Percentiles rank a stretch among this genome's conserved stretches.
Conservation (phyloP, 345 rosid species). For the Pseudoturritis turrita region DNA sequence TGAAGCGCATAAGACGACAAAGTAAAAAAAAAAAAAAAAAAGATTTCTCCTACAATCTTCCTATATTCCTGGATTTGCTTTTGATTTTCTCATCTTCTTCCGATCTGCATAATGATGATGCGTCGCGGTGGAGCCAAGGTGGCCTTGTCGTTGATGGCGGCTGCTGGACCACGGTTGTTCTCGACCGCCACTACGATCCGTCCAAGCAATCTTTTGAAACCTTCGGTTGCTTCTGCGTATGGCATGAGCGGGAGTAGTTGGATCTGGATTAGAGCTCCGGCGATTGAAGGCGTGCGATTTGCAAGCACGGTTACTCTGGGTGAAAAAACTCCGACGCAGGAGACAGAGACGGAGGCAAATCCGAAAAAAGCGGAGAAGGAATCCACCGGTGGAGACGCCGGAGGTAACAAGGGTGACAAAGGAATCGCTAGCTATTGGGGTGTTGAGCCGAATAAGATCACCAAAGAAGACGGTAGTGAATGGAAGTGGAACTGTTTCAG, state of each 20-base stretch:
- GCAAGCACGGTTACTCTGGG: conserved; percentile 25
- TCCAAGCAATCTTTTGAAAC: conserved; percentile 7
- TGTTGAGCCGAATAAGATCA: conserved; percentile 37
- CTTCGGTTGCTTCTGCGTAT: not conserved
- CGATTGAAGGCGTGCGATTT: conserved; percentile 18
- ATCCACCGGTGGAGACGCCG: not conserved
- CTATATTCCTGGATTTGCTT: conserved; percentile 25
- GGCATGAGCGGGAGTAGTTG: not conserved
- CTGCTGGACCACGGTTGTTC: not conserved
- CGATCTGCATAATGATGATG: not conserved
- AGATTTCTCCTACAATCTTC: not conserved
- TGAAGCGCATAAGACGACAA: conserved; percentile 13
- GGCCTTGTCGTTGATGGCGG: not conserved
- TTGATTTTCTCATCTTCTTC: not conserved
- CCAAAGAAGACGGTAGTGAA: conserved; percentile 49
- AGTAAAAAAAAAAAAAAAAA: not conserved
- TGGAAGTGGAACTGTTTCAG: conserved; percentile 66
- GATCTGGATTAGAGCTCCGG: conserved; percentile 19
- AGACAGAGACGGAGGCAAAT: not conserved
- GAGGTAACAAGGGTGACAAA: conserved; percentile 31
- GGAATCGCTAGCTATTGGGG: conserved; percentile 53
- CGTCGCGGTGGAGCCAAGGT: conserved; percentile 7
- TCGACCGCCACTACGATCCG: not conserved
- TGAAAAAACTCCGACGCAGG: not conserved
- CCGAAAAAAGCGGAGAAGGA: conserved; percentile 10